Evolutionary conservation across 2,329 filamentous ascomycete genomes (phyloP).

Genomic region (Fusarium fujikuroi): DNA sequence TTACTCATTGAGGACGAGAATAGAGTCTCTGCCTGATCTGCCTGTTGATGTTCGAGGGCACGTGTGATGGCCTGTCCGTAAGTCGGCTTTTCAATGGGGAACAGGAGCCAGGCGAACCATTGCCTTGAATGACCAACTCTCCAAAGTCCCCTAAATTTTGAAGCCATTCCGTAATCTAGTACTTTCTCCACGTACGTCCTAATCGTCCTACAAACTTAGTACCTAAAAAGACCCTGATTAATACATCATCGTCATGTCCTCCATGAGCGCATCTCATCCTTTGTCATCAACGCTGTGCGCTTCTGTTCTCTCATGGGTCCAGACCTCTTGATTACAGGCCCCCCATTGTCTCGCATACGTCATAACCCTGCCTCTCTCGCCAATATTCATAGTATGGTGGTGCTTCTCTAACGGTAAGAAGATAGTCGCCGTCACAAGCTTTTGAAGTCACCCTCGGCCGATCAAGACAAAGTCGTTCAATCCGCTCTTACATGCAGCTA

Average conservation of each 20-base stretch:
- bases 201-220: background rate
- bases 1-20: slow-evolving; percentile 20
- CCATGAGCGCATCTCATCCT: background rate
- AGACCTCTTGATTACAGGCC: background rate
- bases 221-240: background rate
- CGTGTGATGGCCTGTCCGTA: slow-evolving; percentile 14
- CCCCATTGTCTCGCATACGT: background rate
- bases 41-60: slow-evolving; percentile 28
- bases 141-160: slow-evolving; percentile 34
- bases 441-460: slow-evolving; percentile 18
- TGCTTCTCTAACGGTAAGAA: slow-evolving; percentile 5
- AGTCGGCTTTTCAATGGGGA: background rate
- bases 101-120: slow-evolving; percentile 34
- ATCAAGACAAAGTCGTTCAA: background rate
- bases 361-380: background rate
- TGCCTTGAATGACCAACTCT: slow-evolving; percentile 33
- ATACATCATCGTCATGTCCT: background rate
- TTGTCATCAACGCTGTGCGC: slow-evolving; percentile 4
- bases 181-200: slow-evolving; percentile 4
- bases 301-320: background rate
- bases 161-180: slow-evolving; percentile 13
- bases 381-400: background rate
- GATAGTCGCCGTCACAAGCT: slow-evolving; percentile 20
- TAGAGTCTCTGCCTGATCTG: slow-evolving; percentile 40
- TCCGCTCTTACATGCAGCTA: slow-evolving; percentile 12